These are phyloP conservation scores for Globisporangium viniferum DNA, from an alignment of 352 stramenopile species.

Conservation along the genomic window DNA sequence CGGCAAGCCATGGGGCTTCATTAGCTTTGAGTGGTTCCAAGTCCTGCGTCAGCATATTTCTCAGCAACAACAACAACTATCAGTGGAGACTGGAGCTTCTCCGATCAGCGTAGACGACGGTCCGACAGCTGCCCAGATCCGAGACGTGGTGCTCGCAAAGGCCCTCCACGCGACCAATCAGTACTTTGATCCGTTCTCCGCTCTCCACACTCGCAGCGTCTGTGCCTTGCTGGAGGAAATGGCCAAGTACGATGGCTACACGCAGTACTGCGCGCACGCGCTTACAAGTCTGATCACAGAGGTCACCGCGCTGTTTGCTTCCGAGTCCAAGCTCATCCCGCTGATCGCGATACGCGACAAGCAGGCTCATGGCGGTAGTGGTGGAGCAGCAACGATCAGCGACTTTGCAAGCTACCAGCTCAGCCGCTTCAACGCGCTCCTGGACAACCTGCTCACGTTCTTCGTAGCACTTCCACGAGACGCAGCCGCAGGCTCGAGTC, in stretches of 20 bases:
- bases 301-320: constrained; percentile 28
- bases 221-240: constrained; percentile 54
- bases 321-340: constrained; percentile 37
- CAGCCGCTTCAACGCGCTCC: constrained; percentile 47
- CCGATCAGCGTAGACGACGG: constrained; percentile 16
- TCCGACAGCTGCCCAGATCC: constrained; percentile 38
- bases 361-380: constrained; percentile 3
- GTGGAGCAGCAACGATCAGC: constrained; percentile 5
- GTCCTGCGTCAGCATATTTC: constrained; percentile 34
- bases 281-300: constrained; percentile 27
- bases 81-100: not conserved
- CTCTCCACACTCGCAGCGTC: constrained; percentile 51
- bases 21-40: constrained; percentile 55
- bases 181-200: constrained; percentile 63
- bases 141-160: constrained; percentile 52
- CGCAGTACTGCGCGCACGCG: constrained; percentile 22
- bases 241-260: constrained; percentile 24
- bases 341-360: constrained; percentile 37
- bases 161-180: constrained; percentile 25
- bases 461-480: constrained; percentile 53
- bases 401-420: constrained; percentile 39
- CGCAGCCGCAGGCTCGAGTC: constrained; percentile 10
- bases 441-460: constrained; percentile 63
- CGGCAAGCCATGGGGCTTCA: constrained; percentile 24
- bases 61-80: not conserved